These are phyloP conservation scores for Podila epicladia DNA, from an alignment of 192 early-diverging fungal species.

Conservation along the genomic window DNA sequence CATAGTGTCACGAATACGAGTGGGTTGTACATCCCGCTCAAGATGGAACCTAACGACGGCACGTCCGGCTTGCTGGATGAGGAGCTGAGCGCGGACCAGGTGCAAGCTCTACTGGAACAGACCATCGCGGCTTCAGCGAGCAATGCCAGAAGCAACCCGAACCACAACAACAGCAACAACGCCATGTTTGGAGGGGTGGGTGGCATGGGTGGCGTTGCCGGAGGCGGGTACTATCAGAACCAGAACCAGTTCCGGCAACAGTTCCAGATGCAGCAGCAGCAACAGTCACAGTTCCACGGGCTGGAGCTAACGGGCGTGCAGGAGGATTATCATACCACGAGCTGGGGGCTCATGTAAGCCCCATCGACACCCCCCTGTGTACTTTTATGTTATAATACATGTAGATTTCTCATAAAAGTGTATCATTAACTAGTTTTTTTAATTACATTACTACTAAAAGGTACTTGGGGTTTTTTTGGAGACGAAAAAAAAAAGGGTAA, in stretches of 20 bases:
- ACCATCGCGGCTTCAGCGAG: slow-evolving; percentile 28
- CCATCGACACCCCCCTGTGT: too few species aligned
- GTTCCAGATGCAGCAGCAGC: background rate
- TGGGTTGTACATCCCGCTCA: slow-evolving; percentile 27
- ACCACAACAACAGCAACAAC: slow-evolving; percentile 1
- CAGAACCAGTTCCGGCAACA: background rate
- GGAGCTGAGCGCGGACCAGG: slow-evolving; percentile 43
- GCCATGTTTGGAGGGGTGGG: background rate
- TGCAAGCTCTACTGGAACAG: slow-evolving; percentile 42
- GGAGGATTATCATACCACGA: slow-evolving; percentile 26
- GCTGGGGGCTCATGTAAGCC: slow-evolving; percentile 11
- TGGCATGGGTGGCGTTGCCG: background rate
- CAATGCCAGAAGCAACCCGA: background rate
- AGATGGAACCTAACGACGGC: slow-evolving; percentile 28
- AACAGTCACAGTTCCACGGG: slow-evolving; percentile 7
- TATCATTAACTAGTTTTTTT: background rate
- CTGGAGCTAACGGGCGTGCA: slow-evolving; percentile 31
- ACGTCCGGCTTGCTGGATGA: slow-evolving; percentile 18
- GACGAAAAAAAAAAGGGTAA: background rate
- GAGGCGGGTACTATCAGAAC: background rate
- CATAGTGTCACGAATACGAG: slow-evolving; percentile 7
- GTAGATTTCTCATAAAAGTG: too few species aligned
- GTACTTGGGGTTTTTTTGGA: too few species aligned
- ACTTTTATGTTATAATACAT: background rate
- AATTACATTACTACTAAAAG: background rate